A percentile compares a stretch with the other conserved stretches of the same genome.
Evolutionary conservation across 2,329 filamentous ascomycete species (phyloP).

Genomic region (Botrytis medusae): DNA sequence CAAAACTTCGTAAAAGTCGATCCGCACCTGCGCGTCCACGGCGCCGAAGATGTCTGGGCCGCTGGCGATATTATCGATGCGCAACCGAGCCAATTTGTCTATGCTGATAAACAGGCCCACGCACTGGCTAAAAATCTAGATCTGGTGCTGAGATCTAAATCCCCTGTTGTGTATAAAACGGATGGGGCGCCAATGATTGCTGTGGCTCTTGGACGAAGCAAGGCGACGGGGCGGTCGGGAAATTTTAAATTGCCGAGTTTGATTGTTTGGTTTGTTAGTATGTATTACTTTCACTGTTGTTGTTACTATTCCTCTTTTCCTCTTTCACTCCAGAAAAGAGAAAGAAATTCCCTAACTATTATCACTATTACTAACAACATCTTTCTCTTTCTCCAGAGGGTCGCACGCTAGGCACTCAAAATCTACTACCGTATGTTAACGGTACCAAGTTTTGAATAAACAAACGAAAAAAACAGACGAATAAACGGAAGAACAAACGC

Average conservation of each 20-base stretch:
- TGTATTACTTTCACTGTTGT: slow-evolving; percentile 23
- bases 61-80: slow-evolving; percentile 34
- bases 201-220: slow-evolving; percentile 34
- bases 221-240: slow-evolving; percentile 32
- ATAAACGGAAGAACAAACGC: not conserved
- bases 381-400: not conserved
- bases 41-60: slow-evolving; percentile 39
- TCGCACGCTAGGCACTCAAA: slow-evolving; percentile 10
- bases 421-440: slow-evolving; percentile 6
- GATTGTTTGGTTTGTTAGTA: slow-evolving; percentile 33
- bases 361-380: not conserved
- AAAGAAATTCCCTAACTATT: rapidly evolving
- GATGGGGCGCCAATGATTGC: slow-evolving; percentile 30
- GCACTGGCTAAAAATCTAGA: slow-evolving; percentile 35
- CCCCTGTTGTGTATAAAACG: slow-evolving; percentile 30
- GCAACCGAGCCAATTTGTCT: slow-evolving; percentile 32
- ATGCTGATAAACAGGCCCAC: slow-evolving; percentile 28
- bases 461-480: not conserved
- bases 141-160: slow-evolving; percentile 31
- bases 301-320: not conserved
- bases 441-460: slow-evolving; percentile 7
- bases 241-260: slow-evolving; percentile 33
- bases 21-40: slow-evolving; percentile 50
- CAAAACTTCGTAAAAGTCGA: slow-evolving; percentile 51
- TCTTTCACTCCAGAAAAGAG: not conserved